phyloP scores from a whole-genome alignment of 208 protist genomes.

The Kentomonas sorsogonicus region DNA sequence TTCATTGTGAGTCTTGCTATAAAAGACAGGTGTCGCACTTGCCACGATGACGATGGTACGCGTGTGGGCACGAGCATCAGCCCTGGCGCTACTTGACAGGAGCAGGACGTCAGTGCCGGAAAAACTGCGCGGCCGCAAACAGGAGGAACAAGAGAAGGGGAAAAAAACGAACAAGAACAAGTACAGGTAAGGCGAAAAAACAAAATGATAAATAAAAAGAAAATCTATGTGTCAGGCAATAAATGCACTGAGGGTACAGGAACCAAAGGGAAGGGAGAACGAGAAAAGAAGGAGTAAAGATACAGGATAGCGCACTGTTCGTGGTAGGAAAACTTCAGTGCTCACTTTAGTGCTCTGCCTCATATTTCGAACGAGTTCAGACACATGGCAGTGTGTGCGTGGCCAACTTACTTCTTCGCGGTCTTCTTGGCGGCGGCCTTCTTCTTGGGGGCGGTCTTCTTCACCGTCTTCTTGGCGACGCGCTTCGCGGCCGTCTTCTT shows the following conservation, averaged over 20 bases:
- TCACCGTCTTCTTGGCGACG: conserved; percentile 1
- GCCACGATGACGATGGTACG: too few relatives aligned
- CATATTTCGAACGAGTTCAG: too few relatives aligned
- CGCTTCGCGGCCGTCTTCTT: conserved; percentile 12
- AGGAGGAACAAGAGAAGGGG: too few relatives aligned
- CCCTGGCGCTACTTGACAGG: too few relatives aligned
- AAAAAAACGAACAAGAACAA: conserved; percentile 5
- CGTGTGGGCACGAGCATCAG: too few relatives aligned
- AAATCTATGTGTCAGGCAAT: conserved; percentile 19
- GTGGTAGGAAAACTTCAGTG: too few relatives aligned
- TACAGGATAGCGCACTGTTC: too few relatives aligned
- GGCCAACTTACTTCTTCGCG: not conserved
- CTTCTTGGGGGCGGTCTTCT: conserved; percentile 21
- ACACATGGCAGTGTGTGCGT: too few relatives aligned
- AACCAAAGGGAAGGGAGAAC: not conserved
- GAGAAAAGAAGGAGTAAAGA: conserved; percentile 6
- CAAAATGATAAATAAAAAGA: conserved; percentile 5
- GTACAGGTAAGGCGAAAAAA: not conserved
- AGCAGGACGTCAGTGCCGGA: too few relatives aligned
- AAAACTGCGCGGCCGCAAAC: too few relatives aligned
- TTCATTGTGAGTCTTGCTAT: not conserved
- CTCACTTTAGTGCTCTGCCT: too few relatives aligned
- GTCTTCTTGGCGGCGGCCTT: conserved; percentile 13
- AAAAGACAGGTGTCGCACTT: conserved; percentile 1
- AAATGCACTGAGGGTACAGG: not conserved